Base-by-base conservation (phyloP, 2,329 filamentous ascomycete genomes). In the Ophiostoma novo-ulmi region DNA sequence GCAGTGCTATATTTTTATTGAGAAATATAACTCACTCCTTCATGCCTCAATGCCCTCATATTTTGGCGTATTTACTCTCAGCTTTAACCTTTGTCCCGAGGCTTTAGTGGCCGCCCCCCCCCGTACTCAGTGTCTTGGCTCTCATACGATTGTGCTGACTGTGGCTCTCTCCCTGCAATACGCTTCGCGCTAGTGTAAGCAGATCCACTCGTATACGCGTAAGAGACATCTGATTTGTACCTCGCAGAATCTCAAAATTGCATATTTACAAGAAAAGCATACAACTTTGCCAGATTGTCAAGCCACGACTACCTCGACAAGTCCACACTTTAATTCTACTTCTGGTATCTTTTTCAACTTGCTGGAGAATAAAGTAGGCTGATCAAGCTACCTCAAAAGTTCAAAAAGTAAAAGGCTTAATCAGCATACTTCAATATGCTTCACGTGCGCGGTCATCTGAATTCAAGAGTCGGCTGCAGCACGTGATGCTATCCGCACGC, bases 201-300 rank as follows among this genome's bases (percentile, higher is more conserved):
- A 35, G 36, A n/a, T 31, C 63, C 65, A 44, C 65, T 22, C 10
- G 5, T 17, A 67, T 67, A 67, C 65, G 67, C 52, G 35, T 69
- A 58, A 58, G 26, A 22, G 48, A 69, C 67, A 22, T 58, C 11
- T 31, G 0, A 3, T 6, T 7, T 68, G 63, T 65, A 22, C 63
- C 17, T 38, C 35, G 8, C 20, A 38, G 17, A 3, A n/a, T n/a
- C 35, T 10, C 36, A 39, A 31, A 31, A 31, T 31, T 31, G 31
- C 31, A 31, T 31, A 31, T 31, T 31, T 31, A 31, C 31, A 31
- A 31, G 31, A 31, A 44, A 44, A 5, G 13, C 41, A 44, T 44
- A 17, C 41, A 13, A 44, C 41, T 39, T 31, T 31, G 31, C 3
- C 3, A 31, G 31, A 31, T 31, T 31, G 31, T 31, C 31, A 31